Conservation (phyloP, 208 protist genomes). For the Angomonas deanei region DNA sequence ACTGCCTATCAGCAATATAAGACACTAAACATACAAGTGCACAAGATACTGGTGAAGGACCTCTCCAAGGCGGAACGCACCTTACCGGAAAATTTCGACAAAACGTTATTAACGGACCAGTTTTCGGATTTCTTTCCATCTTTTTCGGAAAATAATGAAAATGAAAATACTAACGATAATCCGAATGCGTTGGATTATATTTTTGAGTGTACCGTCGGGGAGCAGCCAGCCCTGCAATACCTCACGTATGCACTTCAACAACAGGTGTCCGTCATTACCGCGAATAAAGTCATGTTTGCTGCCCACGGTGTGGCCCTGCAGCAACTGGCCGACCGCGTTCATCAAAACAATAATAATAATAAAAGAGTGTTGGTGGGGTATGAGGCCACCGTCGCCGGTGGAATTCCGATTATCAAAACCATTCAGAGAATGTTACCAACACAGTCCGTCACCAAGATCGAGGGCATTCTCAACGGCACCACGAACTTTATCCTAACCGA, state of each 20-base stretch:
- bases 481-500: constrained; percentile 35
- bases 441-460: constrained; percentile 22
- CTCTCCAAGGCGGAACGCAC: neutral
- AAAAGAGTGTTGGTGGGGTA: constrained; percentile 17
- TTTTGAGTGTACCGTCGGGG: constrained; percentile 29
- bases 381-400: constrained; percentile 25
- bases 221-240: constrained; percentile 25
- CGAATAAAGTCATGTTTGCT: constrained; percentile 38
- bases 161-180: constrained; percentile 13
- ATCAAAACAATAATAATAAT: too few species aligned
- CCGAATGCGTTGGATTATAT: constrained; percentile 20
- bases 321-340: constrained; percentile 9
- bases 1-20: constrained; percentile 16
- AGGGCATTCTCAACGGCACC: constrained; percentile 36
- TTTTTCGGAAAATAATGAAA: neutral
- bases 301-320: constrained; percentile 22
- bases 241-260: constrained; percentile 19
- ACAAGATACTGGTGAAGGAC: constrained; percentile 27
- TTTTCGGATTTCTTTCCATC: constrained; percentile 21
- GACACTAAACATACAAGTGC: constrained; percentile 17
- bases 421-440: constrained; percentile 23
- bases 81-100: constrained; percentile 13
- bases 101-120: constrained; percentile 8
- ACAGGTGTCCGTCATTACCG: constrained; percentile 23
- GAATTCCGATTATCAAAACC: constrained; percentile 28